Evolutionary conservation across 2,329 filamentous ascomycete genomes (phyloP), one percentile per base, ranked within the genome.

Genomic region (Trichoderma polysporum): DNA sequence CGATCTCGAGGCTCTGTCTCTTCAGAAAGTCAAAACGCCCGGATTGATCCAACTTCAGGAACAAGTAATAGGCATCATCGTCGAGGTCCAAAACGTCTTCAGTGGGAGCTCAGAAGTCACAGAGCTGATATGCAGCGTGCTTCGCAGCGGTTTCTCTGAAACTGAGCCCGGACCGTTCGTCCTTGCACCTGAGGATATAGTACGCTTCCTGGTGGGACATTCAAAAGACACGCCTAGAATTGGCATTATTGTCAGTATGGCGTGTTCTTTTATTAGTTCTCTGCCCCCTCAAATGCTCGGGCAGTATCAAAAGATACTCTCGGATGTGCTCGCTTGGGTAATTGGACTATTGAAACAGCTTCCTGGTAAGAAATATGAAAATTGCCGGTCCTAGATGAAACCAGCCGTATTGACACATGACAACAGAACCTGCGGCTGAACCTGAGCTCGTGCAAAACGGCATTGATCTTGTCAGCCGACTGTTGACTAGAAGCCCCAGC

Each of bases 131-230:
- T 95, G 92, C 77, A 84, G 83, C 66, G 86, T 94, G 56, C 83
- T 94, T 58, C 87, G 89, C 47, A 86, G 88, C 22, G 92, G 92
- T 0, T 94, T 94, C 73, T 89, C 89, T 1, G 92, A 96, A 76
- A 85, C 83, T 0, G 85, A 88, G 29, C 86, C 90, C 3, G 92
- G 92, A 0, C 90, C 91, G 0, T 94, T 95, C 72, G 91, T 94
- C 9, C 87, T 96, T 68, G 85, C 89, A 2, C 83, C 90, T 0
- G 79, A 84, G 0, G 83, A 88, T 69, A 86, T 91, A n/a, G 86
- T 88, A 12, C 82, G 87, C 49, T 90, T 91, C 74, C 82, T 95
- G 54, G 82, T 85, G 3, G 85, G 84, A 60, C 85, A 88, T 25
- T 81, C 79, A 1, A 78, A 85, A 41, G 79, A 85, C n/a, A 90